These are phyloP conservation scores for Serpula lacrymans DNA, from an alignment of 768 basidiomycete species.

Conservation along the genomic window DNA sequence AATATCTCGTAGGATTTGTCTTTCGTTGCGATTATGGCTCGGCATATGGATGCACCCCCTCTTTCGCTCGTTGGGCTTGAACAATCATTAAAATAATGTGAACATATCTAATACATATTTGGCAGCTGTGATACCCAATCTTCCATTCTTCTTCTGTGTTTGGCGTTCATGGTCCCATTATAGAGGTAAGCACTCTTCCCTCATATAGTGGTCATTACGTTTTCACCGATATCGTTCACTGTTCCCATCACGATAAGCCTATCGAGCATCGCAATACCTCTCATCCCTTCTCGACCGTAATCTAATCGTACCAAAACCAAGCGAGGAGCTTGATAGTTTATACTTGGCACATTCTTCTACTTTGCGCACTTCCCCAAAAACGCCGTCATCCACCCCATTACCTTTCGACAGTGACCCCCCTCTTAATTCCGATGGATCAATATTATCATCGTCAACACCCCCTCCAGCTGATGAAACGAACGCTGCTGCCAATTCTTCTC, in stretches of 20 bases:
- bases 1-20: too few species aligned
- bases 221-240: conserved; percentile 3
- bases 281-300: conserved; percentile 53
- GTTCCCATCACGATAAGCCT: conserved; percentile 42
- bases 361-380: conserved; percentile 7
- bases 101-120: not conserved
- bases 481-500: conserved; percentile 6
- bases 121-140: conserved; percentile 74
- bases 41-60: too few species aligned
- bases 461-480: not conserved
- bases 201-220: not conserved
- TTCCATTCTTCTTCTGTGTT: conserved; percentile 81
- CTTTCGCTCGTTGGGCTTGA: too few species aligned
- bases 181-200: conserved; percentile 44
- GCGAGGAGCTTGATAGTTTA: conserved; percentile 51
- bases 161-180: conserved; percentile 89
- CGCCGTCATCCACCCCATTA: conserved; percentile 7
- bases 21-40: not conserved
- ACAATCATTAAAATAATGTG: too few species aligned
- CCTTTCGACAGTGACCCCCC: conserved; percentile 6
- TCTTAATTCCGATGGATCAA: too few species aligned
- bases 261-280: conserved; percentile 67
- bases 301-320: conserved; percentile 54
- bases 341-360: conserved; percentile 38
- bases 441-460: not conserved